Base-by-base conservation (phyloP, 139 green algal species). In the Chlorella sp. region DNA sequence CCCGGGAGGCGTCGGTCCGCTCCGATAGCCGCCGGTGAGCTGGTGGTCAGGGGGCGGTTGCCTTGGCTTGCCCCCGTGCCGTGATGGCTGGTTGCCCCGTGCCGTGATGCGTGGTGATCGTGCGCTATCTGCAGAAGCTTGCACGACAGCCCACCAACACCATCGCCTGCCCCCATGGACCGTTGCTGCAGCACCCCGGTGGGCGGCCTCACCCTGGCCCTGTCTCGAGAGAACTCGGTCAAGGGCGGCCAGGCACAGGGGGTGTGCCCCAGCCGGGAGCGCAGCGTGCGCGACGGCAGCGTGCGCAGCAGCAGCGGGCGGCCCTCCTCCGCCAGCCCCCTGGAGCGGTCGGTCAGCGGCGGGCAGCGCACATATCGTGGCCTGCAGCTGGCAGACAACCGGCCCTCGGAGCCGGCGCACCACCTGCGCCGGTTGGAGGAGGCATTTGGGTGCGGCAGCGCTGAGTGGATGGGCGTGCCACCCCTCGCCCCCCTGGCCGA, bases 171-270 rank as follows among this genome's bases (percentile, higher is more conserved):
- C n/a, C n/a, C n/a, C n/a, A n/a, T n/a, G n/a, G n/a, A n/a, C 46
- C 32, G 0, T 44, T 13, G 14, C 4, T 64, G 69, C 81, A 85
- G 81, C 81, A 85, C 51, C 75, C 75, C 30, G 4, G 51, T 60
- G 65, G 84, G 84, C 32, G 84, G 75, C 48, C 75, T 87, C 1
- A 81, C 51, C 54, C 38, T 62, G 20, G 84, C 84, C 0, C 75
- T 87, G 62, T 87, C 84, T 3, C 68, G 84, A 0, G 84, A 87
- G 24, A 56, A 44, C 40, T 83, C 73, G 5, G 36, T 78, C 9
- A 76, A 76, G 1, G 65, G 76, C 28, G 83, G 83, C 73, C 30
- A 32, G 14, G n/a, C n/a, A n/a, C 32, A 34, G 67, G 30, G 3
- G 9, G 67, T 16, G 9, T 43, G 19, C 67, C 9, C 67, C 30